Conservation (phyloP, 108 stramenopile genomes). For the Parmales sp. region DNA sequence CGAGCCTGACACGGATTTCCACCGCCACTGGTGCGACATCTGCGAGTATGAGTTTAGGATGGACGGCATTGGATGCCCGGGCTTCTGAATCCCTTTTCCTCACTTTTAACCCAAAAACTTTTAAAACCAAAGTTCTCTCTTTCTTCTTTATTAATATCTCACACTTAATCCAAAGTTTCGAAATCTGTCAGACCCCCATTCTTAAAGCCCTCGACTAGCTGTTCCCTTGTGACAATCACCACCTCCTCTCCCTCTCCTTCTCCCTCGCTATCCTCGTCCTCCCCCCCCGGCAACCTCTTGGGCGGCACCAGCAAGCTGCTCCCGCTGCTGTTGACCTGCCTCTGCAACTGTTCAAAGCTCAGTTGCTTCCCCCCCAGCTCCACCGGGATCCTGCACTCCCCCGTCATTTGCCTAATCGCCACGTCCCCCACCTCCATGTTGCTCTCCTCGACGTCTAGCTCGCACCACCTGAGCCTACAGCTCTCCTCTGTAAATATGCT, state of each 20-base stretch:
- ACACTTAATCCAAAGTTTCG: neutral
- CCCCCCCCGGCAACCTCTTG: neutral
- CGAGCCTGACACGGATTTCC: no score
- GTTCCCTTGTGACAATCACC: neutral
- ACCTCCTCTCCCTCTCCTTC: slow-evolving; percentile 11
- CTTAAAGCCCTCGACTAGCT: slow-evolving; percentile 18
- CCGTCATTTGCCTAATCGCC: no score
- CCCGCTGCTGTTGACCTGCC: neutral
- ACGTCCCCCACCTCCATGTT: neutral
- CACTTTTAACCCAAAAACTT: no score
- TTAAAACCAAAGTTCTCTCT: neutral
- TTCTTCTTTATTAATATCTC: no score
- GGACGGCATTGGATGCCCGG: no score
- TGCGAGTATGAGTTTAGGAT: no score
- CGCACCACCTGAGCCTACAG: slow-evolving; percentile 8
- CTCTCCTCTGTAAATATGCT: neutral
- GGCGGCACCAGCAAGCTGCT: neutral
- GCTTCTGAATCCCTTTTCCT: no score
- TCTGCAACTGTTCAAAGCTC: slow-evolving; percentile 3
- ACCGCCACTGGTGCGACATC: no score
- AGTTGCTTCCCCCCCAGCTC: slow-evolving; percentile 6
- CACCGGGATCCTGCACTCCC: neutral
- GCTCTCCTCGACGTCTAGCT: neutral
- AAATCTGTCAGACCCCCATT: slow-evolving; percentile 24
- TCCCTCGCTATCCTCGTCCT: neutral